Evolutionary conservation across 2,329 filamentous ascomycete species (phyloP).

Genomic region (Zymoseptoria tritici): DNA sequence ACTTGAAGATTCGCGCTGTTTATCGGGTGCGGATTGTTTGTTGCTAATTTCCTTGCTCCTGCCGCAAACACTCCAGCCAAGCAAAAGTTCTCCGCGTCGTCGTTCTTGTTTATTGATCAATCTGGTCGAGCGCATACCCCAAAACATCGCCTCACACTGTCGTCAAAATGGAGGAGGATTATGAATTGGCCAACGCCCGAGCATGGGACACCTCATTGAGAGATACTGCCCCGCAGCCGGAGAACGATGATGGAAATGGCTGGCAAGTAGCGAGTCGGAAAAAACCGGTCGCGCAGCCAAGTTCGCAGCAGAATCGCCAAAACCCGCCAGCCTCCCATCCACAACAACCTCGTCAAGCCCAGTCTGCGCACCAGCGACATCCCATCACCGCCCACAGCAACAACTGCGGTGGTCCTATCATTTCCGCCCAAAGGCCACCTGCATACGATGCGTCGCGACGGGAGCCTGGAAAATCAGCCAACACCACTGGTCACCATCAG

Average conservation of each 20-base stretch:
- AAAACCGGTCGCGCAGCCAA: not conserved
- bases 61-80: too few relatives aligned
- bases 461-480: too few relatives aligned
- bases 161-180: constrained; percentile 6
- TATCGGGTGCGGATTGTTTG: too few relatives aligned
- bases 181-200: constrained; percentile 15
- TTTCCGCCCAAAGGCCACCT: too few relatives aligned
- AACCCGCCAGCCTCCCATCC: not conserved
- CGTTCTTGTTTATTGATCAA: not conserved
- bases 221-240: not conserved
- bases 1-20: too few relatives aligned
- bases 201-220: constrained; percentile 12
- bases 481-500: not conserved
- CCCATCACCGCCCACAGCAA: not conserved
- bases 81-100: not conserved
- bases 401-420: too few relatives aligned
- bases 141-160: not conserved
- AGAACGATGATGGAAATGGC: not conserved
- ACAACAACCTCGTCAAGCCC: not conserved
- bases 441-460: too few relatives aligned
- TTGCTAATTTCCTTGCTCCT: too few relatives aligned
- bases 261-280: not conserved
- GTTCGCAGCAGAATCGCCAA: not conserved
- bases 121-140: not conserved
- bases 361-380: not conserved